Evolutionary conservation across 345 rosid species (phyloP).

Genomic region (Euphorbia peplus): DNA sequence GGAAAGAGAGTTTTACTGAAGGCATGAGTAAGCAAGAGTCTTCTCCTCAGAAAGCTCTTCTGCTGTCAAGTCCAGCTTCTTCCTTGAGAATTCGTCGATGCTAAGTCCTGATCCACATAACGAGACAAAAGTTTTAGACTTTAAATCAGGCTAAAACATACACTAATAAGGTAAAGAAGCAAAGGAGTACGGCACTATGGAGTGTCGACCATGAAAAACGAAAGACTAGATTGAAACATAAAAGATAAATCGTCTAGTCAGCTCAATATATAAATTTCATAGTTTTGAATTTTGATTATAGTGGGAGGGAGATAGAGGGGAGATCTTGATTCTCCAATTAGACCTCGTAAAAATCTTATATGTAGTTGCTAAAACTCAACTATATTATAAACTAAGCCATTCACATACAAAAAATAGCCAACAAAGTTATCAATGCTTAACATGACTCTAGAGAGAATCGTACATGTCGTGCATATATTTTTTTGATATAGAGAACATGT

Average conservation of each 20-base stretch:
- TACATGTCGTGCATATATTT: background rate
- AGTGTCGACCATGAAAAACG: background rate
- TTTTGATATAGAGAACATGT: background rate
- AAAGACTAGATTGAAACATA: background rate
- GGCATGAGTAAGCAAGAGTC: constrained; percentile 94
- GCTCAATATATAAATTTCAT: background rate
- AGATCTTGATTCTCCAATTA: background rate
- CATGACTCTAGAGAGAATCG: background rate
- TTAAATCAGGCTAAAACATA: background rate
- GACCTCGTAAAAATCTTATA: background rate
- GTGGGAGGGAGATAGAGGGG: background rate
- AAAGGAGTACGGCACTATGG: background rate
- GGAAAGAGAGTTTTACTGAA: constrained; percentile 38
- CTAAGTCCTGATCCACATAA: constrained; percentile 48
- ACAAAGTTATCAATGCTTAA: background rate
- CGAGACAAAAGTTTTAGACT: background rate
- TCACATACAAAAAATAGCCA: background rate
- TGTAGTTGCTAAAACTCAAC: background rate
- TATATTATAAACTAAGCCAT: background rate
- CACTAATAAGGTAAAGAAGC: background rate
- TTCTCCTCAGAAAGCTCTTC: constrained; percentile 91
- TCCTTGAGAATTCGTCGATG: constrained; percentile 89
- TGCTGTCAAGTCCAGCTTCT: constrained; percentile 90
- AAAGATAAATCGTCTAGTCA: background rate
- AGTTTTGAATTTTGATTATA: background rate